Conservation (phyloP, 1,139 yeast species). For the Wickerhamiella pararugosa region DNA sequence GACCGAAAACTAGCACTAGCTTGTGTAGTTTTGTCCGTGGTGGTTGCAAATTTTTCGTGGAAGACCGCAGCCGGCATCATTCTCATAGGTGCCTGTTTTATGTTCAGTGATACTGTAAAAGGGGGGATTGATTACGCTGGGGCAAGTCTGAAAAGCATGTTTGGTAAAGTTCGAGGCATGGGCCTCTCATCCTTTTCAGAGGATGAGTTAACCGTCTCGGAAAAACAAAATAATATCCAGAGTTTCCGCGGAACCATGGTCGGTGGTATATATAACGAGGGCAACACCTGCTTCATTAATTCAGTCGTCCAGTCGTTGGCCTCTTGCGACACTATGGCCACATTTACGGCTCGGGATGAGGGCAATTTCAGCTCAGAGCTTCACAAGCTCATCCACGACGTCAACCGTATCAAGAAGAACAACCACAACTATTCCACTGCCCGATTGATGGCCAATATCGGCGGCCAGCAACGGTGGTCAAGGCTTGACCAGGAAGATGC, state of each 20-base stretch:
- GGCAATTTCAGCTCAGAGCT: conserved; percentile 15
- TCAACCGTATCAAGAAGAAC: conserved; percentile 22
- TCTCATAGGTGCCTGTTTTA: conserved; percentile 4
- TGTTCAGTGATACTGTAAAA: conserved; percentile 24
- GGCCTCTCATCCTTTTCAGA: conserved; percentile 16
- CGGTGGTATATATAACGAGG: conserved; percentile 80
- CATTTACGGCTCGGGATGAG: conserved; percentile 6
- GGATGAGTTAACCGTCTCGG: conserved; percentile 18
- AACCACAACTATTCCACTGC: conserved; percentile 45
- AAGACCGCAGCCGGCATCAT: not conserved
- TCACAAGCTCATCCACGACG: conserved; percentile 21
- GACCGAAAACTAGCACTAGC: not conserved
- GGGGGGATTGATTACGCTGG: conserved; percentile 26
- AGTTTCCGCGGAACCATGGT: conserved; percentile 25
- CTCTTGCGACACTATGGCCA: conserved; percentile 33
- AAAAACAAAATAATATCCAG: conserved; percentile 17
- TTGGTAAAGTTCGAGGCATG: conserved; percentile 18
- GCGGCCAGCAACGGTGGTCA: conserved; percentile 60
- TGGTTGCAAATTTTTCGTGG: not conserved
- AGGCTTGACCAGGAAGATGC: conserved; percentile 93
- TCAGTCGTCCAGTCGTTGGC: conserved; percentile 75
- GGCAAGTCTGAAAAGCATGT: conserved; percentile 21
- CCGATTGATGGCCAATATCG: conserved; percentile 51
- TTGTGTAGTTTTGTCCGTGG: not conserved
- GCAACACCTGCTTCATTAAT: conserved; percentile 90